phyloP scores from a whole-genome alignment of 257 asterid species.

The Fraxinus cuspidata region DNA sequence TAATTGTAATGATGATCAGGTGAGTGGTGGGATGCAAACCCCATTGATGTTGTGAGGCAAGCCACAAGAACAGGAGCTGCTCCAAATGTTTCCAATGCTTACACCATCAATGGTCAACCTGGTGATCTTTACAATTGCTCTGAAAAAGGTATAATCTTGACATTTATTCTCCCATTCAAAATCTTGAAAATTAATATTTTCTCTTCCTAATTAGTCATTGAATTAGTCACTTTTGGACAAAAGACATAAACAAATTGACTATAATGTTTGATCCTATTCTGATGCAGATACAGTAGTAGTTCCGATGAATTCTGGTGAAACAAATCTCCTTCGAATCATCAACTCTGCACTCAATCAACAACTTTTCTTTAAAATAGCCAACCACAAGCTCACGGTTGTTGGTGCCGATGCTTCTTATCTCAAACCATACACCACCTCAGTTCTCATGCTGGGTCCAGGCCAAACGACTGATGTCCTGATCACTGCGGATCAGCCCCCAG shows the following conservation, averaged over 20 bases:
- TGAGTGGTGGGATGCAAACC: too few species aligned
- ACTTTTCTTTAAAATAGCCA: constrained; percentile 82
- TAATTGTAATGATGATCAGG: too few species aligned
- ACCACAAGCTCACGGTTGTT: constrained; percentile 78
- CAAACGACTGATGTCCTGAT: constrained; percentile 89
- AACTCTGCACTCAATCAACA: constrained; percentile 85
- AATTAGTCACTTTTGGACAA: not conserved
- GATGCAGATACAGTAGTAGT: constrained; percentile 60
- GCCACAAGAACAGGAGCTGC: too few species aligned
- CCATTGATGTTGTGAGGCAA: too few species aligned
- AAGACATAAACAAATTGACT: not conserved
- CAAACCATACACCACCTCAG: constrained; percentile 81
- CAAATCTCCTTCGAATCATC: constrained; percentile 68
- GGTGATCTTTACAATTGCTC: constrained; percentile 94
- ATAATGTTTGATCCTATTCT: not conserved
- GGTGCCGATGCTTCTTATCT: constrained; percentile 85
- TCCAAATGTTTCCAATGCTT: too few species aligned
- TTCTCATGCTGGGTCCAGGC: constrained; percentile 95
- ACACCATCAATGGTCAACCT: too few species aligned
- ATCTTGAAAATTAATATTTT: too few species aligned
- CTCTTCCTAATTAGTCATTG: too few species aligned
- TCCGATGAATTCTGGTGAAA: constrained; percentile 63
- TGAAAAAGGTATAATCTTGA: constrained; percentile 44
- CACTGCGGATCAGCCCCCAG: constrained; percentile 67
- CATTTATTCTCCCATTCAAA: too few species aligned